Base-by-base conservation (phyloP, 106 monocot genomes). In the Agapanthus africanus region DNA sequence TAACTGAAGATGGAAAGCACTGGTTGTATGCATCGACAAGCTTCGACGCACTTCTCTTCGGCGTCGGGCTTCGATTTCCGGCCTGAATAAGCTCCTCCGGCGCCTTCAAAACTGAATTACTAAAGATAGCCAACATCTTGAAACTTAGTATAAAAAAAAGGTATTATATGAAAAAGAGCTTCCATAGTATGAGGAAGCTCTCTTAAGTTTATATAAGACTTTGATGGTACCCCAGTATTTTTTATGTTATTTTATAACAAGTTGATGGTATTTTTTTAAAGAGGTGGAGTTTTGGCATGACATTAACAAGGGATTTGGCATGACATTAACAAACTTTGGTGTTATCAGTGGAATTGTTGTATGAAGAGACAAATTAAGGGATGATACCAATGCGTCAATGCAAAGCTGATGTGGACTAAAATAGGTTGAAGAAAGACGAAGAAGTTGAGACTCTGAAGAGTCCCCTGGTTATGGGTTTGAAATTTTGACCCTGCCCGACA, bases 71-170 rank as follows among this genome's bases (percentile, higher is more conserved):
- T 4, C 49, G 28, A 67, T 42, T 41, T 2, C 74, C 74, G 11
- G 74, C 79, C 40, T 38, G 63, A 39, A 74, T 35, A 26, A 79
- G 69, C 73, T 74, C 79, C 40, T 63, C 74, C 21, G 78, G 78
- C 0, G 72, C 38, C 25, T 28, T 59, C 59, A 60, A 59, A 3
- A 78, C 67, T 4, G 59, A 36, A 5, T 37, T 21, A n/a, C 56
- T 72, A 37, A 73, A 72, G 23, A 78, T 37, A 4, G 60, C 78
- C 4, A 73, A 52, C 70, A 71, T 70, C 63, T 44, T 64, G 8
- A n/a, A n/a, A n/a, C n/a, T n/a, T n/a, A n/a, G n/a, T 13, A 37
- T 63, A 0, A 7, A 18, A 6, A 66, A 22, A 5, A 1, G n/a
- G 2, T 0, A 2, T 11, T 11, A 39, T 0, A 41, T n/a, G 26